Evolutionary conservation across 345 rosid species (phyloP).

Genomic region (Triadica sebifera): DNA sequence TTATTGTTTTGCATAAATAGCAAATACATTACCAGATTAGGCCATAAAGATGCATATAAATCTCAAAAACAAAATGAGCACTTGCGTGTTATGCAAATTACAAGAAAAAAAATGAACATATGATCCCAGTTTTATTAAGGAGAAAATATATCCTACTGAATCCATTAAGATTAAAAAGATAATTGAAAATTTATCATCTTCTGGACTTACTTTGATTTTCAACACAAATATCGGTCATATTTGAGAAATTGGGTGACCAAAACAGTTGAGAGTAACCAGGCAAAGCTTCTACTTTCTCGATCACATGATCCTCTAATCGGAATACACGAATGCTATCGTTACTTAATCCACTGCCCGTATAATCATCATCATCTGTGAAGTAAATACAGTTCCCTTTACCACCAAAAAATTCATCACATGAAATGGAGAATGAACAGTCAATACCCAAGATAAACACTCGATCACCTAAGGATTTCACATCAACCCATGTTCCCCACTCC

Average conservation of each 20-base stretch:
- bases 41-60: no score
- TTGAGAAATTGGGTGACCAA: constrained; percentile 6
- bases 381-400: constrained; percentile 22
- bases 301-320: constrained; percentile 9
- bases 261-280: constrained; percentile 1
- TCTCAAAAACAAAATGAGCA: no score
- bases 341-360: not conserved
- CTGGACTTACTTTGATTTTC: constrained; percentile 2
- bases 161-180: not conserved
- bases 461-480: constrained; percentile 21
- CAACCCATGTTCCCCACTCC: constrained; percentile 26
- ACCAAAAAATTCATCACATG: constrained; percentile 6
- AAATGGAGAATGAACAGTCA: constrained; percentile 18
- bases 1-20: no score
- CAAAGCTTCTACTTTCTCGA: not conserved
- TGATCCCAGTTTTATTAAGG: not conserved
- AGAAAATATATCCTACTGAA: not conserved
- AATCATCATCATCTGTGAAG: constrained; percentile 11
- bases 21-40: no score
- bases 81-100: not conserved
- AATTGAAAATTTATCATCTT: not conserved
- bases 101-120: not conserved
- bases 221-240: not conserved
- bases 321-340: constrained; percentile 8
- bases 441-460: constrained; percentile 20